These are phyloP conservation scores for Inosperma sp. DNA, from an alignment of 768 basidiomycete genomes.

Conservation along the genomic window DNA sequence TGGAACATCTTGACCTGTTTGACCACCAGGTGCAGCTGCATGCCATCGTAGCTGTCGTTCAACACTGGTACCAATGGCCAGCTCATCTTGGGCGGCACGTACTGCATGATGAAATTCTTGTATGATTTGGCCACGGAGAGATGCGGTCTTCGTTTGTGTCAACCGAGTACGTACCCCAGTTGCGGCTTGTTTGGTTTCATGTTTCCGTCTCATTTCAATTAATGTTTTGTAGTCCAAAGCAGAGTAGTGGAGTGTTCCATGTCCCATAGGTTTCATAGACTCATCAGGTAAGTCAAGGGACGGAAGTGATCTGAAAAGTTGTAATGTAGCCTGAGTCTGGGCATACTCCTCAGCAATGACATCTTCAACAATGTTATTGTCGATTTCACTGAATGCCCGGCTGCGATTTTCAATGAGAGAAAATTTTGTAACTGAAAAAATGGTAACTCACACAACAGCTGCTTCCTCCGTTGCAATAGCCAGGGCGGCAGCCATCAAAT, in stretches of 20 bases:
- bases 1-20: not conserved
- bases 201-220: conserved; percentile 7
- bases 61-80: not conserved
- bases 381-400: not conserved
- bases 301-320: not conserved
- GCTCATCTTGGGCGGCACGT: not conserved
- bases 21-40: too few relatives aligned
- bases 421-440: not conserved
- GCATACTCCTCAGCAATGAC: too few relatives aligned
- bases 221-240: conserved; percentile 8
- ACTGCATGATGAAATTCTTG: conserved; percentile 11
- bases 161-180: conserved; percentile 8
- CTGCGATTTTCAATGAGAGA: not conserved
- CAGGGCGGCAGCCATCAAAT: not conserved
- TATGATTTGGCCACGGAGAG: conserved; percentile 3
- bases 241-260: not conserved
- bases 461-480: not conserved
- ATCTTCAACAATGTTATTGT: too few relatives aligned
- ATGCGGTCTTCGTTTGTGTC: not conserved
- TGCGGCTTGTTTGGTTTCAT: conserved; percentile 21
- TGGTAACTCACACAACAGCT: not conserved
- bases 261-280: too few relatives aligned
- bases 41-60: too few relatives aligned
- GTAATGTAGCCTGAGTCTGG: too few relatives aligned
- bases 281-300: too few relatives aligned